Base-by-base conservation (phyloP, 495 filamentous ascomycete genomes). In the Hyaloscypha bicolor region DNA sequence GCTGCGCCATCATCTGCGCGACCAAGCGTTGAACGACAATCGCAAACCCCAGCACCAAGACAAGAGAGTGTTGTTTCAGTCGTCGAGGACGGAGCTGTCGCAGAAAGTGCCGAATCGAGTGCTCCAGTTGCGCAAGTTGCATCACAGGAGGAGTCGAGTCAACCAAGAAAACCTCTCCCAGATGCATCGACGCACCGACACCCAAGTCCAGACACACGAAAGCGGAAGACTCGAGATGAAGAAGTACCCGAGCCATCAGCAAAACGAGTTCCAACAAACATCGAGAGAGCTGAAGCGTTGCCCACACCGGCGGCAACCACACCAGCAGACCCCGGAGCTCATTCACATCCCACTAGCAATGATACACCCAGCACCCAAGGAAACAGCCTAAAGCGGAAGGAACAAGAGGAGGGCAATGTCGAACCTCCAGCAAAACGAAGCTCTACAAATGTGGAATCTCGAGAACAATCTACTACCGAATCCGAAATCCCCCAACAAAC, bases 11-110 rank as follows among this genome's bases (percentile, higher is more conserved):
- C 70, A 58, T 67, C 71, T 30, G 57, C 68, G 9, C 33, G 66
- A 3, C 71, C 68, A 30, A 72, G 68, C 19, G 72, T 72, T 39
- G 66, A 70, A 48, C 69, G 67, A 16, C 67, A 74, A 68, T 70
- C 69, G 35, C 73, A 70, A 39, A 76, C 66, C 53, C 69, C 72
- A 65, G 69, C 67, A 31, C 63, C 67, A 29, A 6, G 30, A 53
- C 51, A 33, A 58, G 65, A 67, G 29, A 14, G 32, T 19, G 30
- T 31, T 37, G 16, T 32, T n/a, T 53, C 64, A 16, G n/a, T 29
- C 4, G 2, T 32, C 9, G 33, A 59, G 22, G 48, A 51, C 52
- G 32, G 25, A 30, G 21, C 37, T 19, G 39, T 25, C 19, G 19
- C 21, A 32, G 37, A 59, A 30, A 51, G 21, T 3, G 37, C 33